A percentile compares a stretch with the other conserved stretches of the same genome.
Evolutionary conservation across 345 rosid species (phyloP).

Genomic region (Mallotus nudiflorus): DNA sequence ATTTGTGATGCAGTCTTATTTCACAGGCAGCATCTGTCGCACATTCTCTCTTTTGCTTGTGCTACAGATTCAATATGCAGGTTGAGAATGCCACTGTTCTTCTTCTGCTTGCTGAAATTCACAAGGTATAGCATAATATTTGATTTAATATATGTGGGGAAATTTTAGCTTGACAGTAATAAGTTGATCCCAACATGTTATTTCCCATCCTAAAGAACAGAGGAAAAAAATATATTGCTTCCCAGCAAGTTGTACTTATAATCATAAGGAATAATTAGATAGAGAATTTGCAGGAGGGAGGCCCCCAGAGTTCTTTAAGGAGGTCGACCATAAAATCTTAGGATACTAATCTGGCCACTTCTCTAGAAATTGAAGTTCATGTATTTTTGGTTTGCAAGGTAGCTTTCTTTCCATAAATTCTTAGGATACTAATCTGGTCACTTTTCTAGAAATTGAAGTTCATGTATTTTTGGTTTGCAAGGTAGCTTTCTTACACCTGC

Average conservation of each 20-base stretch:
- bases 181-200: background rate
- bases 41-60: constrained; percentile 81
- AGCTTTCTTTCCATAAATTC: too few relatives aligned
- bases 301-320: background rate
- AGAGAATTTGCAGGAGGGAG: background rate
- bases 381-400: background rate
- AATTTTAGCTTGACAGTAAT: background rate
- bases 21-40: constrained; percentile 89
- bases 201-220: background rate
- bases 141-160: background rate
- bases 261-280: background rate
- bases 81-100: constrained; percentile 87
- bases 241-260: background rate
- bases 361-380: background rate
- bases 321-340: too few relatives aligned
- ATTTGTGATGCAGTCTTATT: constrained; percentile 25
- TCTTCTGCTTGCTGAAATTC: constrained; percentile 94
- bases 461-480: background rate
- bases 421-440: background rate
- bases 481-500: background rate
- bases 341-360: background rate
- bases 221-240: background rate
- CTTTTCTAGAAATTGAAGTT: background rate
- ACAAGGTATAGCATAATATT: constrained; percentile 55
- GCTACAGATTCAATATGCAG: constrained; percentile 88